Evolutionary conservation across 1,284 basidiomycete genomes (phyloP).

Genomic region (Peniophora sp.): DNA sequence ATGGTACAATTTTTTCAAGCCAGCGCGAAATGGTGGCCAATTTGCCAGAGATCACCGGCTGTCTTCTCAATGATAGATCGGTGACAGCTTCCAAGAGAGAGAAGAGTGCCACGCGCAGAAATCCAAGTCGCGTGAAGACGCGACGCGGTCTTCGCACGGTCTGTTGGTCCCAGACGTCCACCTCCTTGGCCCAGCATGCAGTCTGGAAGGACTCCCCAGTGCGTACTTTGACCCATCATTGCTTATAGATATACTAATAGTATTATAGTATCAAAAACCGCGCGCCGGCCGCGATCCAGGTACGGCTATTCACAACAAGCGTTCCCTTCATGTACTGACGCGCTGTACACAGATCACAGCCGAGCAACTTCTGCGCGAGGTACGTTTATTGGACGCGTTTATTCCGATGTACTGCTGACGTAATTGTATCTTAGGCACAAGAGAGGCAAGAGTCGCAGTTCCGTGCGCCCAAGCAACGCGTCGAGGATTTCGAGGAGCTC

Average conservation of each 20-base stretch:
- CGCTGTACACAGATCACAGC: slow-evolving; percentile 74
- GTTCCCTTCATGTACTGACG: slow-evolving; percentile 7
- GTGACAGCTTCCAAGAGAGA: too few relatives aligned
- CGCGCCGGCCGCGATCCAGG: slow-evolving; percentile 87
- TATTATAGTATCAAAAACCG: slow-evolving; percentile 80
- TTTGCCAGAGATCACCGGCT: too few relatives aligned
- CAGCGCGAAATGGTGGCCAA: background rate
- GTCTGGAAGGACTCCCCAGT: slow-evolving; percentile 50
- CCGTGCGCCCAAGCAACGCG: slow-evolving; percentile 86
- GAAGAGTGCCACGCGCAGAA: too few relatives aligned
- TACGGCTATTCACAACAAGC: slow-evolving; percentile 21
- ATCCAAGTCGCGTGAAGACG: too few relatives aligned
- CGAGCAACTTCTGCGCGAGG: slow-evolving; percentile 95
- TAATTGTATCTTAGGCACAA: slow-evolving; percentile 58
- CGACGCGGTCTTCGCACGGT: too few relatives aligned
- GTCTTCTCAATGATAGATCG: too few relatives aligned
- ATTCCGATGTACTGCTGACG: slow-evolving; percentile 1
- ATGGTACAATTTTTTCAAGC: background rate
- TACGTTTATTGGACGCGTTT: slow-evolving; percentile 20
- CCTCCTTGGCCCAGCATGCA: slow-evolving; percentile 27
- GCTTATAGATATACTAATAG: background rate
- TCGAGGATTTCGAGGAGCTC: slow-evolving; percentile 97
- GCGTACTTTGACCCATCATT: slow-evolving; percentile 7
- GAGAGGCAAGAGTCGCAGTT: slow-evolving; percentile 92
- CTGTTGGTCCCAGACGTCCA: too few relatives aligned